A percentile compares a stretch with the other conserved stretches of the same genome.
Evolutionary conservation across 805 yeast genomes (phyloP).

Genomic region (Candida nonsorbophila): DNA sequence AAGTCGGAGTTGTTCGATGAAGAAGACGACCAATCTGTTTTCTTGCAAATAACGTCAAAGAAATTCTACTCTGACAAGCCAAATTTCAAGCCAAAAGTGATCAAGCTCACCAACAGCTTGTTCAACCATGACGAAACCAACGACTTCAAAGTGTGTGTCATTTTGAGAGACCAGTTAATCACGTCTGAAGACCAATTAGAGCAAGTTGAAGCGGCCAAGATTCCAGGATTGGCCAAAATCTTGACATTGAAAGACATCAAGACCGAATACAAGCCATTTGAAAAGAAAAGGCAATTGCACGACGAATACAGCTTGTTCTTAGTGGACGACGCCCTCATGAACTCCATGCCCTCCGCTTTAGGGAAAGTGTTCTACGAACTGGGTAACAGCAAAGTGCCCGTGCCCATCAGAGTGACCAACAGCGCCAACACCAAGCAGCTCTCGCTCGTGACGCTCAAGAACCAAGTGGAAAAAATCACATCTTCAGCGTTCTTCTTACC

Average conservation of each 20-base stretch:
- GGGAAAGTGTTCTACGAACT: constrained; percentile 71
- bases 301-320: constrained; percentile 70
- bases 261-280: constrained; percentile 82
- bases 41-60: constrained; percentile 60
- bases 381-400: constrained; percentile 52
- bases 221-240: constrained; percentile 48
- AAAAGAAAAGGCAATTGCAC: constrained; percentile 73
- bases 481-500: constrained; percentile 56
- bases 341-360: constrained; percentile 74
- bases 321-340: constrained; percentile 77
- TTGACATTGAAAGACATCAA: constrained; percentile 72
- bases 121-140: constrained; percentile 26
- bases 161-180: constrained; percentile 59
- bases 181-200: constrained; percentile 40
- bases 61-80: constrained; percentile 58
- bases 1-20: constrained; percentile 45
- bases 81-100: constrained; percentile 50
- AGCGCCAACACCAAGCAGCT: constrained; percentile 30
- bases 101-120: constrained; percentile 44
- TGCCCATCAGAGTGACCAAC: constrained; percentile 21
- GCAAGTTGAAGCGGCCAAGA: constrained; percentile 40
- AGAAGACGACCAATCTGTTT: constrained; percentile 47
- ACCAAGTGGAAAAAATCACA: constrained; percentile 55
- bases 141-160: constrained; percentile 53
- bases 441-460: constrained; percentile 46